These are phyloP conservation scores for Trichoderma pleuroti DNA, from an alignment of 2,329 filamentous ascomycete genomes.

Conservation along the genomic window DNA sequence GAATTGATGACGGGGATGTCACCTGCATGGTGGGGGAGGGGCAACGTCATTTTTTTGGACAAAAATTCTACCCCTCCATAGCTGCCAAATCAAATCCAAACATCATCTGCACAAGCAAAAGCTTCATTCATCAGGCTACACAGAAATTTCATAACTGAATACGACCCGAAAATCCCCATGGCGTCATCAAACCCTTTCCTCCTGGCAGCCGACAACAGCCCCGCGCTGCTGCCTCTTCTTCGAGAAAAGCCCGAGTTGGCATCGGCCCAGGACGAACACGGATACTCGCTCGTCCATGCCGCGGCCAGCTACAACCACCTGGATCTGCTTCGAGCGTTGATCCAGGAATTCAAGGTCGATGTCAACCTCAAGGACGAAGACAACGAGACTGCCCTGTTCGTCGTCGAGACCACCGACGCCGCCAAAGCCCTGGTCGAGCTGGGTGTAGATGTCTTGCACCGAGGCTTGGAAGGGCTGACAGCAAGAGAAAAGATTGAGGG, in stretches of 20 bases:
- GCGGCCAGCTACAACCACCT: conserved; percentile 89
- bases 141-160: neutral
- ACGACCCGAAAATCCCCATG: conserved; percentile 35
- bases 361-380: conserved; percentile 86
- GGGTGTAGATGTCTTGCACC: conserved; percentile 60
- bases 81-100: neutral
- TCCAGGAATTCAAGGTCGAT: conserved; percentile 72
- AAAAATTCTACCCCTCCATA: conserved; percentile 8
- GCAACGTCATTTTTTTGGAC: neutral
- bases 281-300: conserved; percentile 91
- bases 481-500: conserved; percentile 75
- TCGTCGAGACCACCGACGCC: conserved; percentile 76
- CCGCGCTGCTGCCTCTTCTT: conserved; percentile 70
- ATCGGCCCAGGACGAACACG: conserved; percentile 77
- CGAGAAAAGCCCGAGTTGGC: conserved; percentile 72
- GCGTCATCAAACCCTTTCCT: conserved; percentile 61
- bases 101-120: neutral
- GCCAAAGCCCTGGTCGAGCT: conserved; percentile 79
- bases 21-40: conserved; percentile 8
- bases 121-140: neutral
- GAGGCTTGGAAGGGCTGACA: conserved; percentile 72
- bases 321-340: conserved; percentile 70
- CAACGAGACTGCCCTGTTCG: conserved; percentile 89
- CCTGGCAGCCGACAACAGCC: conserved; percentile 77
- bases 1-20: neutral